A percentile compares a stretch with the other conserved stretches of the same genome.
Conservation (phyloP, 2,329 filamentous ascomycete species). For the Fonsecaea nubica region DNA sequence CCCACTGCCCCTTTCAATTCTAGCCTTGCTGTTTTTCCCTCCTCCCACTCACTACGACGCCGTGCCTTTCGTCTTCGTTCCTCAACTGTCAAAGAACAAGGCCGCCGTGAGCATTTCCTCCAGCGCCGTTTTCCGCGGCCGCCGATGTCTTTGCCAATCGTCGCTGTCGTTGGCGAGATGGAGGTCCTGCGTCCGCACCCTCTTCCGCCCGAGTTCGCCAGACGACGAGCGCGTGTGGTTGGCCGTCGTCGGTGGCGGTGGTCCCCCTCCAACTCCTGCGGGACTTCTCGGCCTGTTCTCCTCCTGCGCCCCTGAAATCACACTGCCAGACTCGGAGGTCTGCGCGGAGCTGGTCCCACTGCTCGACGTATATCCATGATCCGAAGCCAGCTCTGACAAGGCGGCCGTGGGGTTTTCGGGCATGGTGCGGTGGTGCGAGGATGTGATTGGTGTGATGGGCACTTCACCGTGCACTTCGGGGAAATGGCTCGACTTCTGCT, state of each 20-base stretch:
- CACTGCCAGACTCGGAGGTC: constrained; percentile 25
- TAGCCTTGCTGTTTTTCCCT: too few relatives aligned
- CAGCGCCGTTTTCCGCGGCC: constrained; percentile 24
- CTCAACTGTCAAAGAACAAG: constrained; percentile 35
- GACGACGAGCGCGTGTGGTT: constrained; percentile 7
- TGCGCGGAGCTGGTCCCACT: constrained; percentile 21
- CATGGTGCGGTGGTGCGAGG: neutral
- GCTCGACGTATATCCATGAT: constrained; percentile 28
- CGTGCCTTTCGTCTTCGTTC: neutral
- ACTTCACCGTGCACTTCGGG: constrained; percentile 14
- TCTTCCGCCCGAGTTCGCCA: constrained; percentile 9
- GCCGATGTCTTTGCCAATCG: neutral
- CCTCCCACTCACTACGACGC: too few relatives aligned
- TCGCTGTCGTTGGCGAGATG: neutral
- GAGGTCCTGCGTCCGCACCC: constrained; percentile 6
- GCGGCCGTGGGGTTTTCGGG: neutral
- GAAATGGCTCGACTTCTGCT: constrained; percentile 29
- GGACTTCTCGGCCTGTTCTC: constrained; percentile 7
- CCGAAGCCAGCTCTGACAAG: constrained; percentile 23
- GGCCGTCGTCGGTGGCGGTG: neutral
- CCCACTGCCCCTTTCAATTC: too few relatives aligned
- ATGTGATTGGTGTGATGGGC: neutral
- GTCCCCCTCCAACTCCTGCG: neutral
- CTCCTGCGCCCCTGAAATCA: constrained; percentile 5
- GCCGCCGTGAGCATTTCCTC: constrained; percentile 32